A percentile compares a stretch with the other conserved stretches of the same genome.
These are phyloP conservation scores for Septoria petroselini DNA, from an alignment of 2,329 filamentous ascomycete genomes.

Conservation along the genomic window DNA sequence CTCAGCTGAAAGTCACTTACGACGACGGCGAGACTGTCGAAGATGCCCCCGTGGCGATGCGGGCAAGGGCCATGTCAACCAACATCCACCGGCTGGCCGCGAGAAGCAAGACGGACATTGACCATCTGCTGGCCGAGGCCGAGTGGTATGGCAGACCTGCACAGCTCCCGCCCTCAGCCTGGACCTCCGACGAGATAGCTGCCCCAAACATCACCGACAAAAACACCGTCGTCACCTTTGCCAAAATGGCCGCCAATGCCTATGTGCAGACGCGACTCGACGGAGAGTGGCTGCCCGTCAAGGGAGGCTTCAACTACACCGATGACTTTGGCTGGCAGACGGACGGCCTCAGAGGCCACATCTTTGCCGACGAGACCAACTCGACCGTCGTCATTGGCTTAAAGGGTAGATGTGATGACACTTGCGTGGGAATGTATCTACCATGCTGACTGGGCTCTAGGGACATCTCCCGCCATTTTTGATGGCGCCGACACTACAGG, in stretches of 20 bases:
- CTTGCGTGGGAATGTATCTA: background rate
- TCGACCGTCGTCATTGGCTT: constrained; percentile 85
- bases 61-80: constrained; percentile 42
- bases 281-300: constrained; percentile 80
- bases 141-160: constrained; percentile 66
- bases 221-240: constrained; percentile 76
- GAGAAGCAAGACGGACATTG: constrained; percentile 70
- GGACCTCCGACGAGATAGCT: constrained; percentile 74
- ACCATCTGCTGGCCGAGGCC: constrained; percentile 72
- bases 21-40: constrained; percentile 35
- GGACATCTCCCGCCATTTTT: constrained; percentile 68
- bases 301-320: constrained; percentile 76
- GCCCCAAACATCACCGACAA: constrained; percentile 84
- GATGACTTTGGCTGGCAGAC: constrained; percentile 88
- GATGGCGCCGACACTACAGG: constrained; percentile 96
- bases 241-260: constrained; percentile 83
- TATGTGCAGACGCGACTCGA: constrained; percentile 72
- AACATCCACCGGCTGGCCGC: constrained; percentile 80
- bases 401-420: constrained; percentile 58
- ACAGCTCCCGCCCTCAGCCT: constrained; percentile 68
- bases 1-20: constrained; percentile 37
- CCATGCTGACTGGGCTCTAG: constrained; percentile 10
- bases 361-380: constrained; percentile 84
- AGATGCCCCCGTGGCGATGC: constrained; percentile 46
- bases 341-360: constrained; percentile 85